Evolutionary conservation across 257 asterid genomes (phyloP).

Genomic region (Solanum clarkiae): DNA sequence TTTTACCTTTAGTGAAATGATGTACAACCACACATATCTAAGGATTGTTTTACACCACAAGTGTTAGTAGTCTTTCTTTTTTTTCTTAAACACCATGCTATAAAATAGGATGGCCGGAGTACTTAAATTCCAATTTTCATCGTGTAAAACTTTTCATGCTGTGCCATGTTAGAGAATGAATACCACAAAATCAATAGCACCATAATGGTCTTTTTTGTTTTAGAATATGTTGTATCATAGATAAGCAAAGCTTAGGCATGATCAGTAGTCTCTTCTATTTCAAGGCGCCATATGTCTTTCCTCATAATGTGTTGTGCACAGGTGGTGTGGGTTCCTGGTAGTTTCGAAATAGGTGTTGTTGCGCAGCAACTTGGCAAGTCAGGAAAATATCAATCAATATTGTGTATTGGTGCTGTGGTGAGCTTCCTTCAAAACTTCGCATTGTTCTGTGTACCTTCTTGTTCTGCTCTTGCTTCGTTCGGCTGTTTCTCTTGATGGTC

Average conservation of each 20-base stretch:
- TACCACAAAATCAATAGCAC: neutral
- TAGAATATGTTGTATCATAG: neutral
- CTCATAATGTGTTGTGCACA: slow-evolving; percentile 1
- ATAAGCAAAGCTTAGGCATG: neutral
- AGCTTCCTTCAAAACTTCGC: slow-evolving; percentile 6
- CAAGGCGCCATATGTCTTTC: neutral
- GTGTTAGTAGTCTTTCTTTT: no score
- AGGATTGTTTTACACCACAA: no score
- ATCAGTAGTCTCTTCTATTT: neutral
- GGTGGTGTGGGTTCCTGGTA: slow-evolving; percentile 98
- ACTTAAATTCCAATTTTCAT: neutral
- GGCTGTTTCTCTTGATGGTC: neutral
- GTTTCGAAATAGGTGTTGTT: slow-evolving; percentile 74
- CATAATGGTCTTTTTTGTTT: neutral
- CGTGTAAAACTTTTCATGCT: neutral
- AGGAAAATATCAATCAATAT: slow-evolving; percentile 55
- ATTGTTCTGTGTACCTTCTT: neutral
- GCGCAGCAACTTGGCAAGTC: slow-evolving; percentile 86
- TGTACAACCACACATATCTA: no score
- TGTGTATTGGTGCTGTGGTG: slow-evolving; percentile 98
- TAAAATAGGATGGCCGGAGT: no score
- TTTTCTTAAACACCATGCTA: no score
- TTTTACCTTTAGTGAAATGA: no score
- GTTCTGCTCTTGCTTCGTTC: neutral
- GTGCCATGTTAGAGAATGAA: neutral